Evolutionary conservation across 345 rosid genomes (phyloP).

Genomic region (sweet orange (Citrus sinensis)): DNA sequence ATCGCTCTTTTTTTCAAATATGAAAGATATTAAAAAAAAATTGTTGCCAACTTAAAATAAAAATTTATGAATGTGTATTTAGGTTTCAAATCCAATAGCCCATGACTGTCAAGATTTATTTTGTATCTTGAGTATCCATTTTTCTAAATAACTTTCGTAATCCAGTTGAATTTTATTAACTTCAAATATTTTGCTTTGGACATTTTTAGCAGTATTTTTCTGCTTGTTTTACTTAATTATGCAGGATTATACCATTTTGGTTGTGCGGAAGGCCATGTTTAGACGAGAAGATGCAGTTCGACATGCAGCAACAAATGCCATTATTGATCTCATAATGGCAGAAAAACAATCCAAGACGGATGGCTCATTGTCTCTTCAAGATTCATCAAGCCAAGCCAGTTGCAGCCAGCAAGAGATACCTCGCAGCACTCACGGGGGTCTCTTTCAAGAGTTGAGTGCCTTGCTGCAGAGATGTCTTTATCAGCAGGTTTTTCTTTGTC

Average conservation of each 20-base stretch:
- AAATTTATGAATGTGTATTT: too few relatives aligned
- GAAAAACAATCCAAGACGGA: slow-evolving; percentile 59
- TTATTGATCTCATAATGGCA: slow-evolving; percentile 57
- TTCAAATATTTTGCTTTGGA: not conserved
- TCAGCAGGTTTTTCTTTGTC: slow-evolving; percentile 51
- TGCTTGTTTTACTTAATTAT: slow-evolving; percentile 9
- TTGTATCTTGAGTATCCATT: not conserved
- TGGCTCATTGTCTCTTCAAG: slow-evolving; percentile 52
- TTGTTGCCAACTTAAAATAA: not conserved
- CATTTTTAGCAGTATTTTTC: not conserved
- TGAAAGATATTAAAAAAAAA: too few relatives aligned
- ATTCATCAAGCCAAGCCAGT: slow-evolving; percentile 91
- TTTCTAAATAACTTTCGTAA: not conserved
- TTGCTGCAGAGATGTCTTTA: slow-evolving; percentile 85
- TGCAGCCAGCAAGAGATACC: slow-evolving; percentile 75
- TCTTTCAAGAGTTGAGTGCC: slow-evolving; percentile 68
- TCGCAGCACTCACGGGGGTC: slow-evolving; percentile 37
- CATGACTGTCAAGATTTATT: not conserved
- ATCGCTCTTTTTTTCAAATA: too few relatives aligned
- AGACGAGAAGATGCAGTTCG: slow-evolving; percentile 76
- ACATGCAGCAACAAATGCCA: slow-evolving; percentile 60
- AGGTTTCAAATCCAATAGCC: slow-evolving; percentile 2
- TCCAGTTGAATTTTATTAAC: not conserved
- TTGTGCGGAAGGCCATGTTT: slow-evolving; percentile 84
- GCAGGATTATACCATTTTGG: slow-evolving; percentile 71